Evolutionary conservation across 2,329 filamentous ascomycete genomes (phyloP).

Genomic region (Pestalotiopsis sp.): DNA sequence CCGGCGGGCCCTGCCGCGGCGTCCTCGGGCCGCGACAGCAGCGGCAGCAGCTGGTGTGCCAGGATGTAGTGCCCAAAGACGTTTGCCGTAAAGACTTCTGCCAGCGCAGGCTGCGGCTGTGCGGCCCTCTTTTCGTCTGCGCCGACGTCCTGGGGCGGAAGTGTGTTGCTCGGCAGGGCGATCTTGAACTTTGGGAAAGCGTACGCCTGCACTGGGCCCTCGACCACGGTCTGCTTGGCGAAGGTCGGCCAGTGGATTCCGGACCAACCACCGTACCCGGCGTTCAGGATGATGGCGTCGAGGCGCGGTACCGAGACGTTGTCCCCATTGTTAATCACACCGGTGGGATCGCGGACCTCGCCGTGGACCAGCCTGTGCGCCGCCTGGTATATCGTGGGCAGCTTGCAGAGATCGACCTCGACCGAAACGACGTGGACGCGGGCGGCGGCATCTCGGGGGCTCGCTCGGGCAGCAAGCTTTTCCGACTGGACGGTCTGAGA

Average conservation of each 20-base stretch:
- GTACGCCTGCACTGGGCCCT: conserved; percentile 65
- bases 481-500: conserved; percentile 46
- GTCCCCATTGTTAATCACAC: conserved; percentile 31
- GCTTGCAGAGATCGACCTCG: conserved; percentile 63
- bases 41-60: conserved; percentile 75
- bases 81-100: conserved; percentile 87
- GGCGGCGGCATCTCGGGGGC: conserved; percentile 44
- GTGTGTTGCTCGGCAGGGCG: conserved; percentile 49
- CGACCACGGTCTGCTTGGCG: conserved; percentile 54
- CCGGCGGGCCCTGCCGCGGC: conserved; percentile 42
- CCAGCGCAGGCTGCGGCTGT: conserved; percentile 64
- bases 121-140: conserved; percentile 13
- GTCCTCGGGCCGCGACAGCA: conserved; percentile 60
- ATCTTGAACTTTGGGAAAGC: conserved; percentile 83
- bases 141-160: conserved; percentile 42
- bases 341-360: conserved; percentile 48
- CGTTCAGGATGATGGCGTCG: conserved; percentile 82
- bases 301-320: conserved; percentile 67
- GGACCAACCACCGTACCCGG: conserved; percentile 84
- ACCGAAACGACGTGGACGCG: conserved; percentile 62
- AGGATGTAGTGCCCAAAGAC: conserved; percentile 95
- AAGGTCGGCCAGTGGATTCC: conserved; percentile 73
- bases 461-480: conserved; percentile 39
- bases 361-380: conserved; percentile 50
- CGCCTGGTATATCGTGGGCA: conserved; percentile 52